Percentiles rank a stretch among this genome's conserved stretches.
Evolutionary conservation across 164 flowering plant genomes (phyloP).

Genomic region (Aristolochia californica): DNA sequence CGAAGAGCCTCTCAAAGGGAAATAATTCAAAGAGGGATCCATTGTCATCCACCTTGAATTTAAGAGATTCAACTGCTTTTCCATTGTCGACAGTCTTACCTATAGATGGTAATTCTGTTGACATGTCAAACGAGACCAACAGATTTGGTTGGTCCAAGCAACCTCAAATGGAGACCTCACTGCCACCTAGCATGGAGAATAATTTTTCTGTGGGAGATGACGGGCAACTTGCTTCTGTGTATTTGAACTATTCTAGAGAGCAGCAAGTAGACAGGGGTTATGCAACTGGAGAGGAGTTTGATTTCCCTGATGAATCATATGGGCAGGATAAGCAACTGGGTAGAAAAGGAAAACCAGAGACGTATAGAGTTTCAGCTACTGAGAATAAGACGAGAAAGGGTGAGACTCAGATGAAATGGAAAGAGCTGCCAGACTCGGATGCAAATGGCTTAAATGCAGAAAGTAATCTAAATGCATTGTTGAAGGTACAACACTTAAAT

Average conservation of each 20-base stretch:
- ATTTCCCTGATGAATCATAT: slow-evolving; percentile 23
- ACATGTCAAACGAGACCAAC: slow-evolving; percentile 31
- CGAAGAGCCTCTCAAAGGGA: slow-evolving; percentile 82
- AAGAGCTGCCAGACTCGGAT: slow-evolving; percentile 23
- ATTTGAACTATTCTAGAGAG: slow-evolving; percentile 23
- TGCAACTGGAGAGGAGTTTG: slow-evolving; percentile 25
- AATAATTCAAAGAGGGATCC: slow-evolving; percentile 49
- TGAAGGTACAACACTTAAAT: slow-evolving; percentile 48
- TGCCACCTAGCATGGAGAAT: slow-evolving; percentile 32
- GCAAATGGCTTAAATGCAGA: slow-evolving; percentile 31
- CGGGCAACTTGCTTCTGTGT: slow-evolving; percentile 16
- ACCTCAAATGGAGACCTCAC: slow-evolving; percentile 29
- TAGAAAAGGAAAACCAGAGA: slow-evolving; percentile 29
- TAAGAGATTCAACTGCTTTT: slow-evolving; percentile 42
- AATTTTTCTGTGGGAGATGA: slow-evolving; percentile 36
- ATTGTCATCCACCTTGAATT: slow-evolving; percentile 25
- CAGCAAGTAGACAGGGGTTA: slow-evolving; percentile 23
- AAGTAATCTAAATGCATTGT: slow-evolving; percentile 50
- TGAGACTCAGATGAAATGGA: slow-evolving; percentile 26
- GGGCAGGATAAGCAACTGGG: slow-evolving; percentile 37
- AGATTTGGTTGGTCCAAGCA: slow-evolving; percentile 37
- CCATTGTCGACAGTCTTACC: slow-evolving; percentile 36
- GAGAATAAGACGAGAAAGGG: slow-evolving; percentile 32
- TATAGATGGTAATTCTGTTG: slow-evolving; percentile 34
- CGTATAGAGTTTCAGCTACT: slow-evolving; percentile 12